phyloP scores from a whole-genome alignment of 2,329 filamentous ascomycete genomes.

The Colletotrichum sansevieriae region DNA sequence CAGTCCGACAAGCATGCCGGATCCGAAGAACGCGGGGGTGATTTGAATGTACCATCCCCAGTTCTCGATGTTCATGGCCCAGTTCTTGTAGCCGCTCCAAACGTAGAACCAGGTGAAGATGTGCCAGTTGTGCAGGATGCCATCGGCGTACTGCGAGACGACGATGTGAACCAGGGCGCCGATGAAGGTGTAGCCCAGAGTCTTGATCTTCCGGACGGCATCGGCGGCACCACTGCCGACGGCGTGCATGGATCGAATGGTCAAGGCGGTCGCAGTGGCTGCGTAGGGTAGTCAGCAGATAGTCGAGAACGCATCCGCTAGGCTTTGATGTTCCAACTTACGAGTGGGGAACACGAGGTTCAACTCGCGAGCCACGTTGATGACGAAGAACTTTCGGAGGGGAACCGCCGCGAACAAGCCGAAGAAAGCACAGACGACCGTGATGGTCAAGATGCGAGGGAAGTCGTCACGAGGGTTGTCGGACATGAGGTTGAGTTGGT shows the following conservation, averaged over 20 bases:
- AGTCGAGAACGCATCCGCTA: not conserved
- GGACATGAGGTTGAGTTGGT: constrained; percentile 65
- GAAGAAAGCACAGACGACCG: constrained; percentile 72
- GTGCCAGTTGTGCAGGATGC: constrained; percentile 71
- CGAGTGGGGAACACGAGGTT: constrained; percentile 69
- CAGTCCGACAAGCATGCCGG: constrained; percentile 59
- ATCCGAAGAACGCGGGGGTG: constrained; percentile 73
- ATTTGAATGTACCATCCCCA: constrained; percentile 73
- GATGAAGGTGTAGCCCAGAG: constrained; percentile 64
- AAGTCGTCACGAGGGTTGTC: constrained; percentile 67
- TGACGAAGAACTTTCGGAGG: constrained; percentile 76
- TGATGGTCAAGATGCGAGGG: constrained; percentile 69
- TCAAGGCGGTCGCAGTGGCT: constrained; percentile 70
- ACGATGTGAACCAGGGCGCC: constrained; percentile 65
- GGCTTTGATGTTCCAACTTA: rapidly evolving
- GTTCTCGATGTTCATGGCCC: constrained; percentile 66
- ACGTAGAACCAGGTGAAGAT: constrained; percentile 66
- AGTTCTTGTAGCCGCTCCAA: constrained; percentile 65
- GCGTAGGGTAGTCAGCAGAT: not conserved
- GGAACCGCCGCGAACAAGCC: constrained; percentile 74
- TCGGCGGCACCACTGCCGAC: constrained; percentile 63
- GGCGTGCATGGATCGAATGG: constrained; percentile 72
- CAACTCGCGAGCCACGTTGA: constrained; percentile 72
- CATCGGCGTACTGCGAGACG: constrained; percentile 69
- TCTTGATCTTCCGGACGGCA: constrained; percentile 69